Evolutionary conservation across 805 yeast genomes (phyloP).

Genomic region (Jamesozyma spencerorum): DNA sequence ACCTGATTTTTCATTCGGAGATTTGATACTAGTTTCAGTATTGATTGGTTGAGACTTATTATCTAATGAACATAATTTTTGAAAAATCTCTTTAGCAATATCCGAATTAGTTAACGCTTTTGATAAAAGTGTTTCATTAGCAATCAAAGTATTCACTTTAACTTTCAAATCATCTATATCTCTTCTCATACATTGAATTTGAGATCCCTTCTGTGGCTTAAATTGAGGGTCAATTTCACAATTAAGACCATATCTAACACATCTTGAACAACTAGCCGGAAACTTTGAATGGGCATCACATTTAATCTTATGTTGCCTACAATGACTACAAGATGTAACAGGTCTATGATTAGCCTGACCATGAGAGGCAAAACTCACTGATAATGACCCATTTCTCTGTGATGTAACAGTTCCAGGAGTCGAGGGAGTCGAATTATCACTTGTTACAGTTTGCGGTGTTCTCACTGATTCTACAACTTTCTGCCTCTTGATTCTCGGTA

Average conservation of each 20-base stretch:
- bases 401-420: background rate
- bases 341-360: conserved; percentile 51
- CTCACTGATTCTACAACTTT: background rate
- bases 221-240: conserved; percentile 90
- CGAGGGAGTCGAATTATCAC: background rate
- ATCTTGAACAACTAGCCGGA: conserved; percentile 75
- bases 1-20: too few species aligned
- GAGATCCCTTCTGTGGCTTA: conserved; percentile 86
- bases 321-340: conserved; percentile 86
- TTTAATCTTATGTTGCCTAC: conserved; percentile 88
- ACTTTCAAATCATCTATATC: conserved; percentile 76
- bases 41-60: too few species aligned
- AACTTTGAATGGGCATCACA: conserved; percentile 82
- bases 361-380: too few species aligned
- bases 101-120: conserved; percentile 2
- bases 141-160: conserved; percentile 55
- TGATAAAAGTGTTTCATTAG: conserved; percentile 44
- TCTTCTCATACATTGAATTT: conserved; percentile 70
- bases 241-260: conserved; percentile 65
- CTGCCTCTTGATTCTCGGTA: background rate
- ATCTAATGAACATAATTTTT: background rate
- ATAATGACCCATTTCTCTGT: background rate
- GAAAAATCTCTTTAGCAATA: conserved; percentile 3
- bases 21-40: too few species aligned
- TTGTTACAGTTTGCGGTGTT: background rate